Evolutionary conservation across 2,329 filamentous ascomycete genomes (phyloP), one percentile per base, ranked within the genome.

Genomic region (Colletotrichum kahawae): DNA sequence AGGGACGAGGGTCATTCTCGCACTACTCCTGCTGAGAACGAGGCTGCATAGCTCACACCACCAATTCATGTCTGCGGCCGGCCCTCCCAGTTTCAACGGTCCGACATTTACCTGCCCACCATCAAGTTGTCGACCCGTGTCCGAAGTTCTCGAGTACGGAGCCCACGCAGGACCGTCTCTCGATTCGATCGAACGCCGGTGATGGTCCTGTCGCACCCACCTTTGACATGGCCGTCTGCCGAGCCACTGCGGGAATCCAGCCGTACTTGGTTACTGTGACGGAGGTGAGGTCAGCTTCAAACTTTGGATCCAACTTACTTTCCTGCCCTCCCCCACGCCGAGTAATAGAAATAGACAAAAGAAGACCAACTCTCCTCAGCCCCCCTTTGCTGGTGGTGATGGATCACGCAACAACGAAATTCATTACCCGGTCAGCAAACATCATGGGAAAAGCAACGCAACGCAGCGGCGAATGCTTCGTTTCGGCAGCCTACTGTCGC

Each of bases 31-130:
- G 70, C 70, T 74, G 74, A 76, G 74, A 76, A 70, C 43, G 74
- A 76, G 70, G 74, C 74, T 76, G 74, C 74, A 76, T 65, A 66
- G 70, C 65, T 74, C 74, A 73, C 65, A 74, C 70, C 74, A 70
- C 24, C 64, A 65, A 56, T 18, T 29, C 59, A 63, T 56, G 62
- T 29, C 43, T 43, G 13, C 63, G 38, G 38, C 38, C 38, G n/a
- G 38, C 38, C 38, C 69, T 38, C 56, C 27, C 57, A 51, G 73
- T 73, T 73, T 75, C 36, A 74, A 74, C 48, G 59, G 57, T 70
- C 73, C 70, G 56, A 43, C 70, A 54, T 57, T 64, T 70, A 59
- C 57, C 57, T 60, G 70, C 59, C 36, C 33, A 59, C 70, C 43
- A 68, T 36, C 34, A 29, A 63, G 27, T 60, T 48, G 51, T 36